phyloP scores from a whole-genome alignment of 1,284 basidiomycete genomes.

The Ustilago curta region DNA sequence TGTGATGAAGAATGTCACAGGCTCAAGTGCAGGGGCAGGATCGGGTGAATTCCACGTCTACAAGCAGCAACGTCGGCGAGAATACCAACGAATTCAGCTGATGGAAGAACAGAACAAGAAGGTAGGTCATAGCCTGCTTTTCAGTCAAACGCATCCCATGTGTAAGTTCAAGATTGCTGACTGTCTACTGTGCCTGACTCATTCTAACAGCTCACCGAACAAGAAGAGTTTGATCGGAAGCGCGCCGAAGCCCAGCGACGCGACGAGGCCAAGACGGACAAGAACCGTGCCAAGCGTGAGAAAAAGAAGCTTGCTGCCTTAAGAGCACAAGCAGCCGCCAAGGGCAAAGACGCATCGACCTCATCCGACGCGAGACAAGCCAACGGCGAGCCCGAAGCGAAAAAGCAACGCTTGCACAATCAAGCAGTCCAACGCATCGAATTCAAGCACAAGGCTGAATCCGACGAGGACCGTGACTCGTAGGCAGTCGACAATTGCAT shows the following conservation, averaged over 20 bases:
- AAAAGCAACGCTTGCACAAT: conserved; percentile 37
- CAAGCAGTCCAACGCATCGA: conserved; percentile 26
- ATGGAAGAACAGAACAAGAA: conserved; percentile 85
- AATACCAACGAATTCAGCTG: conserved; percentile 91
- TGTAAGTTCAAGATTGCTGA: not conserved
- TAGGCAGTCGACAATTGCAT: not conserved
- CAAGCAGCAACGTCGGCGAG: conserved; percentile 90
- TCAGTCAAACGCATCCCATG: not conserved
- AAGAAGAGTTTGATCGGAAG: conserved; percentile 51
- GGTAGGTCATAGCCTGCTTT: conserved; percentile 72
- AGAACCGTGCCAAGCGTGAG: conserved; percentile 65
- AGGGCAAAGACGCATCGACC: conserved; percentile 19
- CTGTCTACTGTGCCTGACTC: not conserved
- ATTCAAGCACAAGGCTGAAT: conserved; percentile 31
- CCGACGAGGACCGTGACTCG: conserved; percentile 10
- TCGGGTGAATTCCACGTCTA: conserved; percentile 81
- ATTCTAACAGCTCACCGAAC: conserved; percentile 38
- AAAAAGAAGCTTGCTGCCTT: conserved; percentile 59
- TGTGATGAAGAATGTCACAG: conserved; percentile 81
- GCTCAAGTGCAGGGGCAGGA: conserved; percentile 67
- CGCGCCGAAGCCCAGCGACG: conserved; percentile 30
- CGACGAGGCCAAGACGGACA: conserved; percentile 69
- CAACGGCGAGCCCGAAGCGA: conserved; percentile 28
- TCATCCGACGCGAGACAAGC: not conserved
- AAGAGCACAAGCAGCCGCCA: conserved; percentile 38